These are phyloP conservation scores for Fusarium bactridioides DNA, from an alignment of 2,329 filamentous ascomycete genomes.

Conservation along the genomic window DNA sequence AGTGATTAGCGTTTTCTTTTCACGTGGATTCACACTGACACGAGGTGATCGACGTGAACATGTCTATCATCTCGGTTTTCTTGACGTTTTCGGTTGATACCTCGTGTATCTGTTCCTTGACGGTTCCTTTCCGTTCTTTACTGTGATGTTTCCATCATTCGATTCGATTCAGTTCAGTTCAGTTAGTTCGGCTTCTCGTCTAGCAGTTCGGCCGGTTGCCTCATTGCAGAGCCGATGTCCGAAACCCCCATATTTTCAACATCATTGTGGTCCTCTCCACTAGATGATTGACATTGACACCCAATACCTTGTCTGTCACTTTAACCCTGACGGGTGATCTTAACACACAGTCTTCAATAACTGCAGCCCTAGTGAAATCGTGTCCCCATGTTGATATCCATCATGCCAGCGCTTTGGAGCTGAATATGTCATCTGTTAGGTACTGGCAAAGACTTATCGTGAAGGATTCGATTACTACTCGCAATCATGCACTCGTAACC, in stretches of 20 bases:
- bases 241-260: not conserved
- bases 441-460: not conserved
- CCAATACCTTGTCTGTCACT: not conserved
- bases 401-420: not conserved
- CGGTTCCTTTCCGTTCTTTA: not conserved
- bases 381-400: not conserved
- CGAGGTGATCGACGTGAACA: slow-evolving; percentile 16
- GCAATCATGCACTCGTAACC: slow-evolving; percentile 5
- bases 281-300: not conserved
- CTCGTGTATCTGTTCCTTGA: not conserved
- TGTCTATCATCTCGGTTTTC: not conserved
- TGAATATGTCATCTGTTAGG: not conserved
- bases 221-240: not conserved
- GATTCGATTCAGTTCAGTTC: not conserved
- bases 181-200: not conserved
- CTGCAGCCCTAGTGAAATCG: not conserved
- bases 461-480: not conserved
- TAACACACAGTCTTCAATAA: not conserved
- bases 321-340: slow-evolving; percentile 19
- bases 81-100: not conserved
- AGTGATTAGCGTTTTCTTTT: slow-evolving; percentile 11
- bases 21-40: slow-evolving; percentile 13
- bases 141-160: not conserved
- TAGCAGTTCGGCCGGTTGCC: not conserved
- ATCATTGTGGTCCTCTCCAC: not conserved